A percentile compares a stretch with the other conserved stretches of the same genome.
These are phyloP conservation scores for Chrysosporium keratinophilum DNA, from an alignment of 2,329 filamentous ascomycete species.

Conservation along the genomic window DNA sequence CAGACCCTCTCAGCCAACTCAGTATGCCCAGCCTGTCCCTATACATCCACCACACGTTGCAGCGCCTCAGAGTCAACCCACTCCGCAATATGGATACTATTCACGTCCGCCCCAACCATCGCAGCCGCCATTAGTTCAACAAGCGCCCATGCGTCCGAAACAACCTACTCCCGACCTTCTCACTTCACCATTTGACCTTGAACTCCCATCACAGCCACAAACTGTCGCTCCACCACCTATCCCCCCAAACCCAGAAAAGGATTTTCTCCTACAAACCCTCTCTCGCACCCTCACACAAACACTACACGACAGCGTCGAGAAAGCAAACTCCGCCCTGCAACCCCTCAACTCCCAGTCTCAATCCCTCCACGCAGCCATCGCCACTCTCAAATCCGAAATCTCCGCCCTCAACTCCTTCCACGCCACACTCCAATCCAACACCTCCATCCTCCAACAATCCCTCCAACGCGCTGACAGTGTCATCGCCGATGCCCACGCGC, in stretches of 20 bases:
- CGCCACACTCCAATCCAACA: slow-evolving; percentile 62
- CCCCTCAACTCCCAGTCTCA: slow-evolving; percentile 68
- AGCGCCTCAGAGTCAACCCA: slow-evolving; percentile 11
- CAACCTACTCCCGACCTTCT: slow-evolving; percentile 46
- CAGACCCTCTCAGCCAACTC: slow-evolving; percentile 17
- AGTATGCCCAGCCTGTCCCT: background rate
- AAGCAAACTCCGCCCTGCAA: slow-evolving; percentile 63
- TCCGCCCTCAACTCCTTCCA: slow-evolving; percentile 60
- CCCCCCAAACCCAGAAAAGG: slow-evolving; percentile 91
- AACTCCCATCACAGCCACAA: slow-evolving; percentile 40
- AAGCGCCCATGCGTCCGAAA: slow-evolving; percentile 20
- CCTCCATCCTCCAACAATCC: slow-evolving; percentile 63
- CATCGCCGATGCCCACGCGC: slow-evolving; percentile 59
- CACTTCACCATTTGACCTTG: slow-evolving; percentile 52
- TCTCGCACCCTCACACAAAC: slow-evolving; percentile 59
- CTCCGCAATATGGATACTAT: slow-evolving; percentile 18
- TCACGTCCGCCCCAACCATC: slow-evolving; percentile 27
- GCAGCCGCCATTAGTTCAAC: slow-evolving; percentile 16
- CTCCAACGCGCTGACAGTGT: slow-evolving; percentile 68
- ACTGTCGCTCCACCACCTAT: slow-evolving; percentile 63
- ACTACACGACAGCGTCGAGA: slow-evolving; percentile 56
- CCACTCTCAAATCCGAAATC: slow-evolving; percentile 63
- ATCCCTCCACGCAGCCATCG: slow-evolving; percentile 62
- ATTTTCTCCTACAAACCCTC: slow-evolving; percentile 69
- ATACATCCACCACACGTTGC: slow-evolving; percentile 13